Evolutionary conservation across 176 grass and related monocot species (phyloP), one percentile per base, ranked within the genome.

Genomic region (Oryza australiensis): DNA sequence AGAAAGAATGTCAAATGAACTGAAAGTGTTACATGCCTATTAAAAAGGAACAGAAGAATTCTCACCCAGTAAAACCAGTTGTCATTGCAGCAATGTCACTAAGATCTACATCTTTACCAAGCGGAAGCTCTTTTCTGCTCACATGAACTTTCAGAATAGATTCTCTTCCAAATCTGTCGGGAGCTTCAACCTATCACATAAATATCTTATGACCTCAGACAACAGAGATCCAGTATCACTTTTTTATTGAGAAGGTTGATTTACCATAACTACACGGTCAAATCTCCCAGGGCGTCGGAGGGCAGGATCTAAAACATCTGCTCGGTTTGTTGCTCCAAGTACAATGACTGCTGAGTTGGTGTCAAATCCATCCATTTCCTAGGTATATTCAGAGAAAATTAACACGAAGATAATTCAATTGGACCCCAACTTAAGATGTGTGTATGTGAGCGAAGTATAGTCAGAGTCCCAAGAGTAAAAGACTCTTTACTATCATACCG

Each of bases 341-440:
- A 99, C 89, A 88, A 99, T 99, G 66, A 99, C 97, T 80, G 97
- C 97, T 24, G 97, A 90, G 43, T 92, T 95, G 83, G 93, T 99
- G 73, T 99, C 97, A 92, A 99, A 99, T 67, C 97, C 97, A 90
- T 99, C 97, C 97, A 99, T 96, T 94, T 99, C 96, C 96, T 98
- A 75, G 20, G 65, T 68, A 78, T 45, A 27, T 3, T 75, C 43
- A 41, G 32, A 41, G 40, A 76, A 68, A 53, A 51, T 83, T 88
- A 84, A 65, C 2, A 55, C 4, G 43, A 68, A 46, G 34, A 66
- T 48, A 2, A 22, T 68, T 81, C 42, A 81, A 76, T 46, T 62
- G 35, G 34, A 7, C 27, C 20, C 24, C 30, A 35, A 86, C 68
- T 79, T 74, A 42, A 7, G 59, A 70, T 70, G 26, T 57, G 20